Percentiles rank a stretch among this genome's conserved stretches.
Conservation (phyloP, 768 basidiomycete genomes). For the Psilocybe subaeruginosa region DNA sequence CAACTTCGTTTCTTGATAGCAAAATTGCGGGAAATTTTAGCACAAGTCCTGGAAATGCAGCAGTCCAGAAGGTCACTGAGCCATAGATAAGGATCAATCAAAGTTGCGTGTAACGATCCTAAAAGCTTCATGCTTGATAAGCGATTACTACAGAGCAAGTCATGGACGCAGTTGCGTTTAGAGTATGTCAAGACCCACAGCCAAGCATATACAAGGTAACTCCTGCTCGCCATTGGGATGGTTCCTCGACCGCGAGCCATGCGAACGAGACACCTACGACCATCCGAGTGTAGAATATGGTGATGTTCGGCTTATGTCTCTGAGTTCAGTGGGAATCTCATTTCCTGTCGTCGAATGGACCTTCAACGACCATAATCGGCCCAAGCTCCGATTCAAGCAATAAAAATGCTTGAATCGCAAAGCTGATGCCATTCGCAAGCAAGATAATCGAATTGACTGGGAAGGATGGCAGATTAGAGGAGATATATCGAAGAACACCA, state of each 20-base stretch:
- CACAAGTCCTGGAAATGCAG: conserved; percentile 78
- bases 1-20: conserved; percentile 44
- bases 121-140: conserved; percentile 58
- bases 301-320: conserved; percentile 66
- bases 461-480: background rate
- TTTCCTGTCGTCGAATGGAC: conserved; percentile 29
- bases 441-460: conserved; percentile 79
- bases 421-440: conserved; percentile 79
- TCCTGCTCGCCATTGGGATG: conserved; percentile 65
- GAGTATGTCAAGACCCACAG: conserved; percentile 38
- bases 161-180: background rate
- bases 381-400: conserved; percentile 75
- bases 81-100: conserved; percentile 38
- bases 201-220: conserved; percentile 67
- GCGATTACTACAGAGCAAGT: conserved; percentile 54
- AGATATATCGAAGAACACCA: background rate
- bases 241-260: conserved; percentile 75
- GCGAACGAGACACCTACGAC: conserved; percentile 73
- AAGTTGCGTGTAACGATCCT: background rate
- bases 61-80: conserved; percentile 80
- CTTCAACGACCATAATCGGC: conserved; percentile 85
- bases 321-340: background rate
- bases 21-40: conserved; percentile 72
- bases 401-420: conserved; percentile 72
- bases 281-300: conserved; percentile 70